phyloP scores from a whole-genome alignment of 2,329 filamentous ascomycete species.

The Fusarium gaditjirri region DNA sequence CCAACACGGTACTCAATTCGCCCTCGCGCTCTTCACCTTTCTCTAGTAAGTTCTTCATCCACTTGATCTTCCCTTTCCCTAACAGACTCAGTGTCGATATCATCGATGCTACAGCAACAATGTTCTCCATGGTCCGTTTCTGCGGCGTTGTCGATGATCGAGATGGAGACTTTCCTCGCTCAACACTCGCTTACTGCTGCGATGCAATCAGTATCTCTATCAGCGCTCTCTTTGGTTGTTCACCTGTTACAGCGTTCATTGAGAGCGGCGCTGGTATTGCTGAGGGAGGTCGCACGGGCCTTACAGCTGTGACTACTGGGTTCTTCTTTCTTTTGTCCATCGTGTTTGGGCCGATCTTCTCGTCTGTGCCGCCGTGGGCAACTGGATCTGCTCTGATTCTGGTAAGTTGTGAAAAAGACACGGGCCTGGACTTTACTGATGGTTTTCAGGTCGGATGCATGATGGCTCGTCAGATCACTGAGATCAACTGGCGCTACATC shows the following conservation, averaged over 20 bases:
- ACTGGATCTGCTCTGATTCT: conserved; percentile 82
- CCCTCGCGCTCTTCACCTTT: conserved; percentile 77
- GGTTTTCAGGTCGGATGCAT: conserved; percentile 70
- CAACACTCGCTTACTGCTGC: conserved; percentile 76
- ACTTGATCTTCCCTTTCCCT: fast-evolving
- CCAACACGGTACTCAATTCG: conserved; percentile 75
- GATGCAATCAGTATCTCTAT: conserved; percentile 75
- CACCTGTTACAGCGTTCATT: conserved; percentile 76
- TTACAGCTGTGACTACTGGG: conserved; percentile 73
- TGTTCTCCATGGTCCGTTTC: conserved; percentile 80
- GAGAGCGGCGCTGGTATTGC: conserved; percentile 77
- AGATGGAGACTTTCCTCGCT: conserved; percentile 80
- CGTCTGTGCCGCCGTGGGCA: conserved; percentile 77
- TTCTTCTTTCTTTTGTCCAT: conserved; percentile 74
- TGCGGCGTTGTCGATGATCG: conserved; percentile 67
- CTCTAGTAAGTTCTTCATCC: conserved; percentile 57
- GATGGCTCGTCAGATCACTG: conserved; percentile 78
- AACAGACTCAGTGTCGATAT: conserved; percentile 65
- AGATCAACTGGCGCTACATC: conserved; percentile 86
- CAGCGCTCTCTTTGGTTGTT: conserved; percentile 71
- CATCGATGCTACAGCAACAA: conserved; percentile 75
- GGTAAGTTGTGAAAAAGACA: neutral
- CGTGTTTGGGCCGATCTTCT: conserved; percentile 77
- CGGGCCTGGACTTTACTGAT: neutral
- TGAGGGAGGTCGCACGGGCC: conserved; percentile 74